Conservation (phyloP, 1,284 basidiomycete genomes). For the Ceratobasidium sp. region DNA sequence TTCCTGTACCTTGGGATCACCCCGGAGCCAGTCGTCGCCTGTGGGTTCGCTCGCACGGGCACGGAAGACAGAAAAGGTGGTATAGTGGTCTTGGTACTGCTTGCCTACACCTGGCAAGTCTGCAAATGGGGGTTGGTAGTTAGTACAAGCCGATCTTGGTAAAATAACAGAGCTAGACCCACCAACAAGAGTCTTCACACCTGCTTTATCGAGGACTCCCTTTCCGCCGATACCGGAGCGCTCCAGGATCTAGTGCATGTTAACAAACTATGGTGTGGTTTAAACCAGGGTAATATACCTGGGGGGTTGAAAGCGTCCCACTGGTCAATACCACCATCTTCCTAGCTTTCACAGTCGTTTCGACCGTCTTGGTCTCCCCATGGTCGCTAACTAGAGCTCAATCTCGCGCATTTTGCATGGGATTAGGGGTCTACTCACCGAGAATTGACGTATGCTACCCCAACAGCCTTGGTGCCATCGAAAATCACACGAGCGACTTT, state of each 20-base stretch:
- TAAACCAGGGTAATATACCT: conserved; percentile 49
- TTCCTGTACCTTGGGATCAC: conserved; percentile 61
- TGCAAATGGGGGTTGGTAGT: conserved; percentile 61
- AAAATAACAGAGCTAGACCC: conserved; percentile 51
- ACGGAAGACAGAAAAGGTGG: conserved; percentile 71
- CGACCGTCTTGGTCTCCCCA: conserved; percentile 16
- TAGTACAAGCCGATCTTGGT: conserved; percentile 51
- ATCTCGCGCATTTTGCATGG: not conserved
- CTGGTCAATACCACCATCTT: conserved; percentile 72
- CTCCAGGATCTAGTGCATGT: conserved; percentile 65
- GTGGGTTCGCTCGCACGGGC: conserved; percentile 73
- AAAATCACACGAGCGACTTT: conserved; percentile 76
- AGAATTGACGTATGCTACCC: conserved; percentile 73
- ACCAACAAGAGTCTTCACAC: conserved; percentile 45
- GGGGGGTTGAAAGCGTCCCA: conserved; percentile 74
- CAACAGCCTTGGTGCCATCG: conserved; percentile 75
- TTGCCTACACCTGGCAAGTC: conserved; percentile 78
- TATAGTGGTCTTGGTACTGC: conserved; percentile 79
- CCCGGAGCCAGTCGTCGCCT: conserved; percentile 74
- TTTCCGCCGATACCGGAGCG: conserved; percentile 70
- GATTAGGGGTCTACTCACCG: conserved; percentile 56
- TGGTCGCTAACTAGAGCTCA: conserved; percentile 3
- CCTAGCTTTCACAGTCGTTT: conserved; percentile 61
- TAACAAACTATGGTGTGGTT: not conserved
- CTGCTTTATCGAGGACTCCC: conserved; percentile 20